Percentiles rank a stretch among this genome's conserved stretches.
These are phyloP conservation scores for Spiromastix sp. DNA, from an alignment of 2,329 filamentous ascomycete species.

Conservation along the genomic window DNA sequence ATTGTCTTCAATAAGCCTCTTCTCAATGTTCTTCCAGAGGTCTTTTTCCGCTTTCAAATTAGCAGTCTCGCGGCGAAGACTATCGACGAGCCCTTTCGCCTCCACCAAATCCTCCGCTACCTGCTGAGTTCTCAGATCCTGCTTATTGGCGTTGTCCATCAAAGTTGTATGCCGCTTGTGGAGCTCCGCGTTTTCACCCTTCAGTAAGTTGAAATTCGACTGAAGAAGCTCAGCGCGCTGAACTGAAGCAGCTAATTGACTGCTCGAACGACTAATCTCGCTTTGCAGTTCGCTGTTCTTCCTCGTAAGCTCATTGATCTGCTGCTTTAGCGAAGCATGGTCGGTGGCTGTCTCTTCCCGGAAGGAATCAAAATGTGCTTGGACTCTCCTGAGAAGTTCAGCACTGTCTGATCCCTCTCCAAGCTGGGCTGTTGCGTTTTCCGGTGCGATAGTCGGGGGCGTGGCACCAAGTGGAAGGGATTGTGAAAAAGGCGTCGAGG, in stretches of 20 bases:
- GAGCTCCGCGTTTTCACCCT: conserved; percentile 74
- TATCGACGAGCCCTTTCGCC: conserved; percentile 68
- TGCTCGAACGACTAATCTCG: conserved; percentile 68
- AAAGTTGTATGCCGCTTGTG: conserved; percentile 70
- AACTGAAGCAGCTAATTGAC: conserved; percentile 68
- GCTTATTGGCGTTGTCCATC: conserved; percentile 75
- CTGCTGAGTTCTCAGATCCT: conserved; percentile 83
- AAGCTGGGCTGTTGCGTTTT: conserved; percentile 39
- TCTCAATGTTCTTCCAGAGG: conserved; percentile 87
- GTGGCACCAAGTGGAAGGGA: conserved; percentile 50
- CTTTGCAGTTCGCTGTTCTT: conserved; percentile 76
- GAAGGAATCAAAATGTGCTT: conserved; percentile 81
- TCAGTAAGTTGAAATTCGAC: conserved; percentile 72
- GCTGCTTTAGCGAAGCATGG: conserved; percentile 69
- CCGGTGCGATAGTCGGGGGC: conserved; percentile 36
- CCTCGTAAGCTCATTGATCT: conserved; percentile 67
- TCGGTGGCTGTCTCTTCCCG: conserved; percentile 76
- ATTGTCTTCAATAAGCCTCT: conserved; percentile 78
- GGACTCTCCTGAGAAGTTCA: conserved; percentile 74
- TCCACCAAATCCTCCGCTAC: conserved; percentile 89
- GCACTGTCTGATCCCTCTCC: conserved; percentile 59
- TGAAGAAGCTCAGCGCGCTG: conserved; percentile 86
- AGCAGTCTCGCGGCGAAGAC: conserved; percentile 78
- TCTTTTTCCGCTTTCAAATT: conserved; percentile 94
- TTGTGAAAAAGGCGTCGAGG: conserved; percentile 60